These are phyloP conservation scores for Termitomyces sp. DNA, from an alignment of 768 basidiomycete genomes.

Conservation along the genomic window DNA sequence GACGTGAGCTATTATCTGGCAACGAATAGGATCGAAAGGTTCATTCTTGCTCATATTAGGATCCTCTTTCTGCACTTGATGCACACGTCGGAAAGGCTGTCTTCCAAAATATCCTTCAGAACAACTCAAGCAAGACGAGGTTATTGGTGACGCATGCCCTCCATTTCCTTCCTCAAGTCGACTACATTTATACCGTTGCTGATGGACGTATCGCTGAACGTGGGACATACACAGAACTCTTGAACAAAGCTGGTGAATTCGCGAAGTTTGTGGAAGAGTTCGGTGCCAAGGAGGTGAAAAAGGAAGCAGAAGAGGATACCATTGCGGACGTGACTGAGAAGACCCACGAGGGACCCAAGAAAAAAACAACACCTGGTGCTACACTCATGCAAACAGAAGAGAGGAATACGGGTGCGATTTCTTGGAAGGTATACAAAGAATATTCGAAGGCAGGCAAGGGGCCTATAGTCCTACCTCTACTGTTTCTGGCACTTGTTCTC, in stretches of 20 bases:
- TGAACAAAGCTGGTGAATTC: conserved; percentile 61
- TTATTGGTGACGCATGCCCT: conserved; percentile 90
- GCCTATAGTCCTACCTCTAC: conserved; percentile 52
- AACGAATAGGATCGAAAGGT: neutral
- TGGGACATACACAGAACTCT: conserved; percentile 74
- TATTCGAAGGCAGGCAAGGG: conserved; percentile 75
- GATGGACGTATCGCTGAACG: conserved; percentile 76
- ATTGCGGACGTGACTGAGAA: conserved; percentile 30
- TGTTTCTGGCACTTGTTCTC: conserved; percentile 55
- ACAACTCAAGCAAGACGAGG: conserved; percentile 66
- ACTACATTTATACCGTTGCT: conserved; percentile 76
- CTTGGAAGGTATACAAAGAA: conserved; percentile 43
- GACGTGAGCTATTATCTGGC: conserved; percentile 38
- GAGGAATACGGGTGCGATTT: conserved; percentile 70
- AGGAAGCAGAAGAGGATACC: conserved; percentile 39
- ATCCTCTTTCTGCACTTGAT: conserved; percentile 87
- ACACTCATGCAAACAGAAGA: conserved; percentile 82
- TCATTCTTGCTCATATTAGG: conserved; percentile 28
- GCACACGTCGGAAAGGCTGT: conserved; percentile 88
- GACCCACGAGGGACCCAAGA: conserved; percentile 27
- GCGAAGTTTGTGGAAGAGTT: conserved; percentile 72
- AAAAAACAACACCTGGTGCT: conserved; percentile 36
- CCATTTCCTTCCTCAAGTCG: conserved; percentile 84
- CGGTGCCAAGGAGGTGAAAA: conserved; percentile 50
- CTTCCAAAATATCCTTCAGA: conserved; percentile 78